Evolutionary conservation across 2,329 filamentous ascomycete species (phyloP).

Genomic region (Cordyceps pruinosa): DNA sequence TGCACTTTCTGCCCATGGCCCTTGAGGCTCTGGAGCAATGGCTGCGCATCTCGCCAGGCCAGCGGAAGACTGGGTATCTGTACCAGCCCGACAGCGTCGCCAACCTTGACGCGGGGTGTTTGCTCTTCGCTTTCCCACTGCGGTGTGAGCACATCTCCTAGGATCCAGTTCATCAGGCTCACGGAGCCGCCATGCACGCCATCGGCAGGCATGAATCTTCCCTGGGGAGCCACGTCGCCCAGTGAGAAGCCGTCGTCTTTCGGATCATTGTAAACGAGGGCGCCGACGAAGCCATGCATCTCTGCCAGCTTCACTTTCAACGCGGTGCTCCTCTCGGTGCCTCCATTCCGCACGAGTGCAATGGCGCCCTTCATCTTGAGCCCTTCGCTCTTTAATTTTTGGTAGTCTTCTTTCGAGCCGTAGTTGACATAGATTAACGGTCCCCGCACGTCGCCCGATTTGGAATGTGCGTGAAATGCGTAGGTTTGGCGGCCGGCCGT

Average conservation of each 20-base stretch:
- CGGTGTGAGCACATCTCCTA: conserved; percentile 89
- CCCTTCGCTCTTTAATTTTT: conserved; percentile 60
- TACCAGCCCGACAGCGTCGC: conserved; percentile 65
- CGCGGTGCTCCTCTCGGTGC: conserved; percentile 62
- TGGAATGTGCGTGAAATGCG: conserved; percentile 84
- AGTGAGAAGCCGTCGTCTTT: conserved; percentile 72
- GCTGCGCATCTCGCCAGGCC: conserved; percentile 81
- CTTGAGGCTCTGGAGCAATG: conserved; percentile 66
- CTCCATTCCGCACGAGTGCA: conserved; percentile 74
- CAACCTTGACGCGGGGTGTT: conserved; percentile 57
- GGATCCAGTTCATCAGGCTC: conserved; percentile 70
- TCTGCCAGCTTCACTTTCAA: conserved; percentile 89
- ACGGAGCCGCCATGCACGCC: conserved; percentile 79
- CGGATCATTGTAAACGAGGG: conserved; percentile 89
- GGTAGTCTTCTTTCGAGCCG: conserved; percentile 78
- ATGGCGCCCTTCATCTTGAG: conserved; percentile 74
- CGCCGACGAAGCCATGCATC: conserved; percentile 75
- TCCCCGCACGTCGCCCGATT: conserved; percentile 76
- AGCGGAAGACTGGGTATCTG: conserved; percentile 87
- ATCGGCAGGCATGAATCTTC: conserved; percentile 72
- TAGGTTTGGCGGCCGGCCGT: conserved; percentile 60
- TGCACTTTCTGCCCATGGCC: conserved; percentile 66
- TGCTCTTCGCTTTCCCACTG: conserved; percentile 69
- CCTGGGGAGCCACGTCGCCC: conserved; percentile 67
- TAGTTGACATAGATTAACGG: conserved; percentile 90